Conservation (phyloP, 2,329 filamentous ascomycete species). For the Domatiomyces catenatus region DNA sequence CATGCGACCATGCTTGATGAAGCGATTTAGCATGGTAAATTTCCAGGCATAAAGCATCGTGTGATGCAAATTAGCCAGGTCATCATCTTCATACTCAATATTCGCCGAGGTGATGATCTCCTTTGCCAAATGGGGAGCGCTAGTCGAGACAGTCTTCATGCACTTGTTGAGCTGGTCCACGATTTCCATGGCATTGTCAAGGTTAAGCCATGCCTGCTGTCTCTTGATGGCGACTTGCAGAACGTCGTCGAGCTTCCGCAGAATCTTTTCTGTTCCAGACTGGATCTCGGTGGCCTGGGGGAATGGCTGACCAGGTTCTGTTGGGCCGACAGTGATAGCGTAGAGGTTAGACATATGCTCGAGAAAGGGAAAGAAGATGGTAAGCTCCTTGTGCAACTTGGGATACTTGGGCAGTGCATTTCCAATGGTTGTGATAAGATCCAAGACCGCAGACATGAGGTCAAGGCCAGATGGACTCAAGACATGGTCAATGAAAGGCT, state of each 20-base stretch:
- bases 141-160: conserved; percentile 21
- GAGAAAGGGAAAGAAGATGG: not conserved
- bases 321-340: not conserved
- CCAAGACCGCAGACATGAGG: not conserved
- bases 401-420: not conserved
- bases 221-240: conserved; percentile 28
- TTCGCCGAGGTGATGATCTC: conserved; percentile 22
- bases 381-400: not conserved
- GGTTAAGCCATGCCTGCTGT: conserved; percentile 28
- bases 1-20: conserved; percentile 77
- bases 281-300: not conserved
- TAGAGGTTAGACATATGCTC: not conserved
- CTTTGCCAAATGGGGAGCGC: conserved; percentile 21
- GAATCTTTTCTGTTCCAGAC: not conserved
- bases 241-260: conserved; percentile 9
- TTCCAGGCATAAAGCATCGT: conserved; percentile 45
- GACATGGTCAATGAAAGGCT: not conserved
- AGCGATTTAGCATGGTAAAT: conserved; percentile 51
- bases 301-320: not conserved
- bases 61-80: conserved; percentile 19
- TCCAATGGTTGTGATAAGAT: not conserved
- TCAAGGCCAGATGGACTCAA: not conserved
- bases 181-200: conserved; percentile 27
- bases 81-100: conserved; percentile 10
- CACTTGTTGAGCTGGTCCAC: conserved; percentile 21